Conservation (phyloP, 2,329 filamentous ascomycete species). For the Fusarium sp. region DNA sequence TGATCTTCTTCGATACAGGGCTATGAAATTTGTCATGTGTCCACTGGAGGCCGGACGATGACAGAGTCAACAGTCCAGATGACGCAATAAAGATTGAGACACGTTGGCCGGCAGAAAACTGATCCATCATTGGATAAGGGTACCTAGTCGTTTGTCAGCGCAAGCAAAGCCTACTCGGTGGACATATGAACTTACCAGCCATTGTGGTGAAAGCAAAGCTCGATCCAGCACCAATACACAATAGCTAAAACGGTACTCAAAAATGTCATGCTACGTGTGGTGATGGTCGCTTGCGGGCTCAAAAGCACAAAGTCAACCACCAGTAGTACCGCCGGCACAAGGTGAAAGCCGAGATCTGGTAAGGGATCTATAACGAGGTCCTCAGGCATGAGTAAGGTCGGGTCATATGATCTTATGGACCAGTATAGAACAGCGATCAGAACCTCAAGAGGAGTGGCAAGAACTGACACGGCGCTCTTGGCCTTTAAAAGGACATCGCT, state of each 20-base stretch:
- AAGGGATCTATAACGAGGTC: slow-evolving; percentile 16
- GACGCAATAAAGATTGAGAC: slow-evolving; percentile 18
- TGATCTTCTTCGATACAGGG: not conserved
- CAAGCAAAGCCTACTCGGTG: rapidly evolving
- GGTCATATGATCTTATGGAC: slow-evolving; percentile 20
- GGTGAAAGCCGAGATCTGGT: slow-evolving; percentile 20
- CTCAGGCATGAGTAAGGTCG: slow-evolving; percentile 17
- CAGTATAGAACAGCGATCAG: slow-evolving; percentile 17
- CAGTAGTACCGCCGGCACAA: not conserved
- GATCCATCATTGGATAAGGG: slow-evolving; percentile 25
- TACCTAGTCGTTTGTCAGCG: slow-evolving; percentile 1
- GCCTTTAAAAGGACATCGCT: not conserved
- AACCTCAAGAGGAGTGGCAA: slow-evolving; percentile 19
- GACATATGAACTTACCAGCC: not conserved
- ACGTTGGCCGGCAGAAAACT: slow-evolving; percentile 6
- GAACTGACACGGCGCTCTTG: not conserved
- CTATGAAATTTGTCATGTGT: not conserved
- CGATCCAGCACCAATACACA: slow-evolving; percentile 21
- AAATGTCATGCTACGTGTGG: slow-evolving; percentile 14
- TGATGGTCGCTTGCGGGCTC: not conserved
- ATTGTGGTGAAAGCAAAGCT: slow-evolving; percentile 21
- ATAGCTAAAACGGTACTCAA: slow-evolving; percentile 13
- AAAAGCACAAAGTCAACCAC: not conserved
- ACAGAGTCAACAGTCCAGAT: slow-evolving; percentile 5
- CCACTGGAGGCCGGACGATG: slow-evolving; percentile 11